phyloP scores from a whole-genome alignment of 2,329 filamentous ascomycete genomes.

The Ploettnerulaceae sp. region DNA sequence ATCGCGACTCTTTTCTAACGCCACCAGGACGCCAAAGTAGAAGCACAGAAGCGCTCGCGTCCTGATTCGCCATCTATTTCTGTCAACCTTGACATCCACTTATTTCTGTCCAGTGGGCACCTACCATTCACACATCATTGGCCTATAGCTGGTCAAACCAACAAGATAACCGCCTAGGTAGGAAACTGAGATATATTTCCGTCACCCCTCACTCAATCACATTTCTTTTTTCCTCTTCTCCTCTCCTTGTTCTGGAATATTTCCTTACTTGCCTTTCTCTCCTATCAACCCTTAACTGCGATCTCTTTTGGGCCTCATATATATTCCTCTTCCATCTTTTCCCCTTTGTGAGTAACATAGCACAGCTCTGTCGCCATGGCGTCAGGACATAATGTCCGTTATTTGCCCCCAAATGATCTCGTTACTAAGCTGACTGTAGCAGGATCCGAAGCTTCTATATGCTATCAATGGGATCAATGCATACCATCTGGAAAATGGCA shows the following conservation, averaged over 20 bases:
- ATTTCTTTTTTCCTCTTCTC: not conserved
- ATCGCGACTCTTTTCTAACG: not conserved
- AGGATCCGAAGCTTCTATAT: slow-evolving; percentile 62
- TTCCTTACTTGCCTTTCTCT: not conserved
- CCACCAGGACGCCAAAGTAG: no score
- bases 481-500: slow-evolving; percentile 85
- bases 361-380: slow-evolving; percentile 21
- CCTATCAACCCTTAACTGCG: not conserved
- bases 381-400: slow-evolving; percentile 31
- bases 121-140: slow-evolving; percentile 8
- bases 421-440: slow-evolving; percentile 13
- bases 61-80: slow-evolving; percentile 6
- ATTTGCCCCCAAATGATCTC: not conserved
- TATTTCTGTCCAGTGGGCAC: slow-evolving; percentile 5
- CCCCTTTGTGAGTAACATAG: not conserved
- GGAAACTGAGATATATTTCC: slow-evolving; percentile 1
- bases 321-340: not conserved
- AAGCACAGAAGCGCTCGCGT: slow-evolving; percentile 3
- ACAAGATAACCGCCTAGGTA: slow-evolving; percentile 9
- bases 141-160: slow-evolving; percentile 1
- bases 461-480: slow-evolving; percentile 81
- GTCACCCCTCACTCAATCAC: not conserved
- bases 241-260: not conserved
- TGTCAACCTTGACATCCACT: slow-evolving; percentile 5
- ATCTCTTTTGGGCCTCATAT: not conserved